Percentiles rank a stretch among this genome's conserved stretches.
These are phyloP conservation scores for Telfairia occidentalis DNA, from an alignment of 331 rosid species.

Conservation along the genomic window DNA sequence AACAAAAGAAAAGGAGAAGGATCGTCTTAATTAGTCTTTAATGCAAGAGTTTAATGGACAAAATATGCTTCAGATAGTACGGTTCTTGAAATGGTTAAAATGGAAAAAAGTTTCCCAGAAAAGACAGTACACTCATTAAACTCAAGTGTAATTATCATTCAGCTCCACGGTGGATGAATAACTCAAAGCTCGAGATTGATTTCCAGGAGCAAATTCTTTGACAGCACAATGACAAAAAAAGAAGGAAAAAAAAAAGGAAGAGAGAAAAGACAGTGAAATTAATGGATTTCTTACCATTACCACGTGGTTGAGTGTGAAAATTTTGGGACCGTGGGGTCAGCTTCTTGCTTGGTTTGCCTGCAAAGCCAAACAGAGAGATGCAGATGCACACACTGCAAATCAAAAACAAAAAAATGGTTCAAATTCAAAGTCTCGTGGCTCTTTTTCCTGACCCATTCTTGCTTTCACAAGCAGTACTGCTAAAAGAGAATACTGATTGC, in stretches of 20 bases:
- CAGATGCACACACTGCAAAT: neutral
- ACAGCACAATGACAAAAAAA: slow-evolving; percentile 13
- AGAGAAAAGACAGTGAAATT: neutral
- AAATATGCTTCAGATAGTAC: neutral
- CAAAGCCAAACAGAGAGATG: slow-evolving; percentile 6
- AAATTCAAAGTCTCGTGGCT: neutral
- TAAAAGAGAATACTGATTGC: neutral
- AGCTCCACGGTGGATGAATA: neutral
- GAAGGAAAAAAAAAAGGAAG: neutral
- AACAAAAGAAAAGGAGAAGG: neutral
- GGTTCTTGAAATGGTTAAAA: neutral
- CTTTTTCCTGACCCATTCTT: slow-evolving; percentile 1
- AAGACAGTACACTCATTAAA: slow-evolving; percentile 6
- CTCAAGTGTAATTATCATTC: neutral
- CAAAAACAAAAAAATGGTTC: neutral
- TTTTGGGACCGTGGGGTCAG: neutral
- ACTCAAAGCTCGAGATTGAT: slow-evolving; percentile 10
- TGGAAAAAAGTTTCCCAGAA: neutral
- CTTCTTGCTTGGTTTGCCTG: neutral
- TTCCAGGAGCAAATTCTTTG: slow-evolving; percentile 9
- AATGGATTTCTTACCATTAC: neutral
- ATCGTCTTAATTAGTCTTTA: neutral
- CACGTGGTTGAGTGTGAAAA: slow-evolving; percentile 7
- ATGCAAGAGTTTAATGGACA: neutral
- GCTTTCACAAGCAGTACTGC: neutral